Evolutionary conservation across 805 yeast species (phyloP), one percentile per base, ranked within the genome.

Genomic region (Jamesozyma rosinii): DNA sequence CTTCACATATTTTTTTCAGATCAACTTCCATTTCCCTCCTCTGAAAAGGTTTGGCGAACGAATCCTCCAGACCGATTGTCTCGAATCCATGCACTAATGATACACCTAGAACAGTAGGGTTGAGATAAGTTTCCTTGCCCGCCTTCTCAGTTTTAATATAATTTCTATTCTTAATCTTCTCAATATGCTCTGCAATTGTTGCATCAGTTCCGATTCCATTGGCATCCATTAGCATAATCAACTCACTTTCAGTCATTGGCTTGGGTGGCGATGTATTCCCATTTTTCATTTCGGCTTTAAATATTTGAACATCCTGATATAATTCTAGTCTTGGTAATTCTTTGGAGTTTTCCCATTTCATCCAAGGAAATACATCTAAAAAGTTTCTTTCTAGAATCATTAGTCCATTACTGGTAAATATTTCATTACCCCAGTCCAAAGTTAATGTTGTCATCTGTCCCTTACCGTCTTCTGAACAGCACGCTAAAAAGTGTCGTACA

Each of bases 161-260:
- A 17, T 78, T 77, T 42, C 98, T 65, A 10, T 62, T 61, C 24
- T 74, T 65, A 35, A 92, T 79, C 57, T 84, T 89, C 45, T 83
- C 88, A 32, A 92, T 92, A 63, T 92, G 99, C 35, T 92, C 98
- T 0, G 97, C 98, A 63, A 92, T 94, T 0, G 99, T 92, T 0
- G 99, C 99, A 67, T 92, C 99, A 0, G 99, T 92, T 2, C 99
- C 99, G 37, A 92, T 92, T 0, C 97, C 97, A 61, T 92, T 92
- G 10, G 79, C 84, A 66, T 94, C 97, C 99, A 92, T 92, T 38
- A 92, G 66, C 9, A 86, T 81, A 64, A 92, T 87, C 19, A 92
- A 70, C 57, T 90, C 98, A 0, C 95, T 73, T 61, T 92, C 99
- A 0, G 97, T 90, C 71, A 92, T 73, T 42, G 79, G 82, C 24